Evolutionary conservation across 371 early-diverging fungal species (phyloP).

Genomic region (Coemansia sp.): DNA sequence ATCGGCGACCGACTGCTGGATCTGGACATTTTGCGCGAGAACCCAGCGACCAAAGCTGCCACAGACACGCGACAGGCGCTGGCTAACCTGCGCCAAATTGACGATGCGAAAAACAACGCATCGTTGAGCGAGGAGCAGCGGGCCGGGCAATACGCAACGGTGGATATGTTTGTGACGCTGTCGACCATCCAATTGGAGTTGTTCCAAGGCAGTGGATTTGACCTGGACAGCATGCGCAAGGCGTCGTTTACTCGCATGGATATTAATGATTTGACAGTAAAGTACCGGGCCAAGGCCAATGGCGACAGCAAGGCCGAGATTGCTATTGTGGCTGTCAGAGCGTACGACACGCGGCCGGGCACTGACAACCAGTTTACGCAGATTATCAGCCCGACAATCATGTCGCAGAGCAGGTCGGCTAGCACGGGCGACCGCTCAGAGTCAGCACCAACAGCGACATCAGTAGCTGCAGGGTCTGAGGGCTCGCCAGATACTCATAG

Average conservation of each 20-base stretch:
- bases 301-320: constrained; percentile 72
- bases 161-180: constrained; percentile 48
- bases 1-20: constrained; percentile 29
- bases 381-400: constrained; percentile 60
- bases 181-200: constrained; percentile 66
- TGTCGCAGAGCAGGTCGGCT: neutral
- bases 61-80: constrained; percentile 37
- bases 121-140: constrained; percentile 10
- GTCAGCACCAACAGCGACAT: neutral
- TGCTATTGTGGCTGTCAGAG: constrained; percentile 67
- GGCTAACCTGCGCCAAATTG: constrained; percentile 40
- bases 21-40: constrained; percentile 34
- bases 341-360: constrained; percentile 75
- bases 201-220: constrained; percentile 58
- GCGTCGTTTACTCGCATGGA: constrained; percentile 56
- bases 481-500: constrained; percentile 1
- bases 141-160: constrained; percentile 36
- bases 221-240: constrained; percentile 30
- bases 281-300: constrained; percentile 64
- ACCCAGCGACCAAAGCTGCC: constrained; percentile 35
- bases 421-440: neutral
- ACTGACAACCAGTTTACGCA: constrained; percentile 78
- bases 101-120: neutral
- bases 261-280: constrained; percentile 55
- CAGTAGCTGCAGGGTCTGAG: neutral